Evolutionary conservation across 257 asterid genomes (phyloP).

Genomic region (Paraleonurus japonicus): DNA sequence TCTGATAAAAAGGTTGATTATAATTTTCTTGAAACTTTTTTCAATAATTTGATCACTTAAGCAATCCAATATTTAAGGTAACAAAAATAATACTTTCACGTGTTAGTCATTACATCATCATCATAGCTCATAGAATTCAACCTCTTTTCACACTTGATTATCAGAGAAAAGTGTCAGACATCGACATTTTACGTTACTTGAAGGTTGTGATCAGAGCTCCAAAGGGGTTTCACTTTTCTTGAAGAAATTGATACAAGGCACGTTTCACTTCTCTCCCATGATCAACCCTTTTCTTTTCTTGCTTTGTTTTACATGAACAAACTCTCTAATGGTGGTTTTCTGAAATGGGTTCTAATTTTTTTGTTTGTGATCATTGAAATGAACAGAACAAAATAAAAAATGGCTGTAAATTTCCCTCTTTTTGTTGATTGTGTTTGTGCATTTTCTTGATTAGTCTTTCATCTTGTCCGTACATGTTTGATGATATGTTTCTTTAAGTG

Average conservation of each 20-base stretch:
- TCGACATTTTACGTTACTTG: constrained; percentile 6
- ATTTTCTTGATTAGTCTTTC: background rate
- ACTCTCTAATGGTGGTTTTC: background rate
- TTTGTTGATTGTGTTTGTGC: background rate
- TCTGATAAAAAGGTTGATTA: background rate
- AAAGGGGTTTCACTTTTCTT: constrained; percentile 25
- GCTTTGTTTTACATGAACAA: background rate
- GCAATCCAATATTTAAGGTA: background rate
- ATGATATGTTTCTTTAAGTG: background rate
- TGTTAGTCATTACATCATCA: background rate
- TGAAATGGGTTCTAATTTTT: background rate
- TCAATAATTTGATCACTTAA: background rate
- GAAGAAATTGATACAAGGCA: background rate
- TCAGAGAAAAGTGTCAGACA: background rate
- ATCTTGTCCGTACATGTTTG: constrained; percentile 15
- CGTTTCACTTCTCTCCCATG: constrained; percentile 15
- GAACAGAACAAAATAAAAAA: too few species aligned
- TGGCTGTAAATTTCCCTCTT: background rate
- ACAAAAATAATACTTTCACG: background rate
- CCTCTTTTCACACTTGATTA: background rate
- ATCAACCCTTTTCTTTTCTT: background rate
- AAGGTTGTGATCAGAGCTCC: background rate
- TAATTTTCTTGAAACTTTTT: too few species aligned
- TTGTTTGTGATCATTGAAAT: background rate
- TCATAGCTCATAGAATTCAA: background rate